A percentile compares a stretch with the other conserved stretches of the same genome.
Evolutionary conservation across 177 flowering plant genomes (phyloP).

Genomic region (Vitis hybrid): DNA sequence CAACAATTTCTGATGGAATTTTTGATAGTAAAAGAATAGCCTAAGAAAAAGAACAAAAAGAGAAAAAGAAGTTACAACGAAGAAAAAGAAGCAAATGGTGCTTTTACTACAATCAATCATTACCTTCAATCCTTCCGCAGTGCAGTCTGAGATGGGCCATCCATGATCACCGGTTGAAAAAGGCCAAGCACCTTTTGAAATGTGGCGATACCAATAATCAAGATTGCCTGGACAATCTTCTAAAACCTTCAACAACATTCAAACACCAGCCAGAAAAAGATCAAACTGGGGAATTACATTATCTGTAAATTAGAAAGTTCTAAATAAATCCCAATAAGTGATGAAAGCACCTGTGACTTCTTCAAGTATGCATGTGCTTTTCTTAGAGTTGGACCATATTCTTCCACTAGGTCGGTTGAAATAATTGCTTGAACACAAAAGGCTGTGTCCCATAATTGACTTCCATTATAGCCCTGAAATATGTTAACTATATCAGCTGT

Average conservation of each 20-base stretch:
- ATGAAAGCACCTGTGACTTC: slow-evolving; percentile 20
- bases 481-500: background rate
- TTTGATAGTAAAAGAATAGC: slow-evolving; percentile 16
- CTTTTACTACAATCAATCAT: background rate
- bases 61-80: background rate
- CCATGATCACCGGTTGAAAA: too few species aligned
- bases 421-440: slow-evolving; percentile 24
- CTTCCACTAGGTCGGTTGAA: slow-evolving; percentile 18
- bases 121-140: background rate
- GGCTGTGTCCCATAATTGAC: slow-evolving; percentile 26
- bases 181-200: too few species aligned
- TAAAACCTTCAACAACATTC: too few species aligned
- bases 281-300: background rate
- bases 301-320: background rate
- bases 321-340: background rate
- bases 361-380: slow-evolving; percentile 23
- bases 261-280: too few species aligned
- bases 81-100: background rate
- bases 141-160: too few species aligned
- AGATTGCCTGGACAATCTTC: too few species aligned
- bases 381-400: slow-evolving; percentile 15
- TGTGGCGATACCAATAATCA: too few species aligned
- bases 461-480: slow-evolving; percentile 29
- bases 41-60: slow-evolving; percentile 1
- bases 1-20: slow-evolving; percentile 17